These are phyloP conservation scores for Penicillium sp. DNA, from an alignment of 2,329 filamentous ascomycete species.

Conservation along the genomic window DNA sequence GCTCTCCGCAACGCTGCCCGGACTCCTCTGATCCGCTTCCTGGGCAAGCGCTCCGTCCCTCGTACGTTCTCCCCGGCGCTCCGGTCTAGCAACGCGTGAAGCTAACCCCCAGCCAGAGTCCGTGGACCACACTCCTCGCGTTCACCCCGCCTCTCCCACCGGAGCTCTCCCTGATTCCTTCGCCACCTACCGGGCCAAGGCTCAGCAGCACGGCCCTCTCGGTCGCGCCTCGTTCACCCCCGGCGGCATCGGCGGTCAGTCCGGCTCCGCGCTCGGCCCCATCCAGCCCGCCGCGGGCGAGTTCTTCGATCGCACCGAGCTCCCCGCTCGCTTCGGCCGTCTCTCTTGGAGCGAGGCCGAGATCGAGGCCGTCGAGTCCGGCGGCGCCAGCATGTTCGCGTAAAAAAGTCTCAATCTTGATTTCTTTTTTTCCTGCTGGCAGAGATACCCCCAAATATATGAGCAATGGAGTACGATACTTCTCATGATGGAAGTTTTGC, in stretches of 20 bases:
- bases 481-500: constrained; percentile 16
- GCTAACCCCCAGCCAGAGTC: constrained; percentile 33
- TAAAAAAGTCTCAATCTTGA: constrained; percentile 29
- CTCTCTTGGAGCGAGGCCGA: constrained; percentile 72
- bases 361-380: constrained; percentile 94
- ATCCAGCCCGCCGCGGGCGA: constrained; percentile 69
- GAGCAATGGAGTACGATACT: constrained; percentile 22
- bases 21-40: constrained; percentile 51
- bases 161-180: constrained; percentile 60
- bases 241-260: constrained; percentile 53
- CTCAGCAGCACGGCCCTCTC: constrained; percentile 65
- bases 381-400: constrained; percentile 69
- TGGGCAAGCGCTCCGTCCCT: constrained; percentile 48
- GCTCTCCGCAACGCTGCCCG: constrained; percentile 44
- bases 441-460: constrained; percentile 14
- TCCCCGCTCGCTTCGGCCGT: constrained; percentile 79
- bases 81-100: background rate
- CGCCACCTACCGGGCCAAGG: constrained; percentile 61
- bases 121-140: constrained; percentile 56
- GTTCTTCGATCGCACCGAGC: constrained; percentile 85
- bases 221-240: constrained; percentile 39
- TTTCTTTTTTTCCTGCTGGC: constrained; percentile 7
- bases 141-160: constrained; percentile 58
- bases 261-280: constrained; percentile 70
- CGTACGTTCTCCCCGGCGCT: constrained; percentile 32